Base-by-base conservation (phyloP, 495 filamentous ascomycete genomes). In the Paragyromitra xinjiangensis region DNA sequence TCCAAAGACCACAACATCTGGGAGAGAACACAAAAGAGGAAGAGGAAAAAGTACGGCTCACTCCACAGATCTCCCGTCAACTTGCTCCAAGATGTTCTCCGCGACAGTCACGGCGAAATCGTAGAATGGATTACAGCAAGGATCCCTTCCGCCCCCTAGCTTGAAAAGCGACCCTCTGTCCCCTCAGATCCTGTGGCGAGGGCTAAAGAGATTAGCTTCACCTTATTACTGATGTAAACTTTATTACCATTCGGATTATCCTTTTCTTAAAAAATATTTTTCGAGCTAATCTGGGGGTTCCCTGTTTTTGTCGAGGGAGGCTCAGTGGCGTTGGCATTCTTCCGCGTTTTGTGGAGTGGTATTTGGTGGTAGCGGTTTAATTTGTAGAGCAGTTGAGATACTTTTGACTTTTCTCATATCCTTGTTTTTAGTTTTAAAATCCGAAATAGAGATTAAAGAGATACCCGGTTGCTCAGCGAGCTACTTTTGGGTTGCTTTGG, bases 31-130 rank as follows among this genome's bases (percentile, higher is more conserved):
- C 42, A 73, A 53, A 82, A 73, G 42, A 44, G 70, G 26, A 62
- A 59, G 37, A 64, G 66, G 42, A 82, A 81, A 71, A 81, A 81
- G 53, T 81, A 66, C 40, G 80, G 80, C 34, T 62, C 44, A 22
- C 69, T 81, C 14, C 74, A 29, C 22, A 73, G 37, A 66, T 62
- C 74, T 12, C 19, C 59, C 16, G 40, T 39, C 6, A 61, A 48
- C 11, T 56, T 61, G 2, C 74, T 77, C 4, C 74, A 77, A 39
- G 74, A 77, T 37, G 74, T 77, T 5, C 48, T 77, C 45, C 74
- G 74, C 26, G 74, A 73, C 19, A 58, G 39, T 0, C 42, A 65
- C 34, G 26, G 26, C 22, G 40, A 50, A 3, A 62, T 77, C 6
- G 62, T 59, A 2, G 59, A 73, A 4, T 77, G 74, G 74, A 37